Evolutionary conservation across 495 filamentous ascomycete species (phyloP).

Genomic region (Lentithecium fluviatile): DNA sequence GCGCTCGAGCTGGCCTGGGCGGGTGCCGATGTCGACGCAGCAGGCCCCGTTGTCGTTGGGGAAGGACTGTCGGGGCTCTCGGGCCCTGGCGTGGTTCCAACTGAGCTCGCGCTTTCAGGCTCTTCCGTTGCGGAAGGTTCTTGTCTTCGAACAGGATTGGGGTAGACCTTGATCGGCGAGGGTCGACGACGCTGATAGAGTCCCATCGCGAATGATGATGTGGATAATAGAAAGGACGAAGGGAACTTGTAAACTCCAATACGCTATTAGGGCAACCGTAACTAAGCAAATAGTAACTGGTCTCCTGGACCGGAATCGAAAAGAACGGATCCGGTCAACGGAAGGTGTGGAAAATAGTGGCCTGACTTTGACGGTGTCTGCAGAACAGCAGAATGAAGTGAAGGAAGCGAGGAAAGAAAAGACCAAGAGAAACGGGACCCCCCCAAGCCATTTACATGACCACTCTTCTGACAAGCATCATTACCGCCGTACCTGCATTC

Average conservation of each 20-base stretch:
- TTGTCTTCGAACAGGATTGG: conserved; percentile 8
- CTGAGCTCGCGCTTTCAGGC: not conserved
- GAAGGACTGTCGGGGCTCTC: not conserved
- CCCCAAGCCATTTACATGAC: conserved; percentile 14
- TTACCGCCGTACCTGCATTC: not conserved
- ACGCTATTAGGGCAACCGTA: conserved; percentile 3
- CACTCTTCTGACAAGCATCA: not conserved
- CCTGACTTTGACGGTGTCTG: not conserved
- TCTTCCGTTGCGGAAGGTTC: conserved; percentile 8
- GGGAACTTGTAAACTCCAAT: not conserved
- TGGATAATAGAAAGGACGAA: not conserved
- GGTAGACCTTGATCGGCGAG: conserved; percentile 12
- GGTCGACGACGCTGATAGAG: conserved; percentile 17
- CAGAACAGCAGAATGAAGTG: not conserved
- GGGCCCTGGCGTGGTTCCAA: too few relatives aligned
- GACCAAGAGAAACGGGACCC: conserved; percentile 15
- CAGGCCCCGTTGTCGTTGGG: not conserved
- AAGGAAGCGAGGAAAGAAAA: not conserved
- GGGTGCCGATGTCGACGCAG: conserved; percentile 3
- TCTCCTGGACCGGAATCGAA: conserved; percentile 14
- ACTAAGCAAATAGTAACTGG: not conserved
- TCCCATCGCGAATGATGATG: conserved; percentile 11
- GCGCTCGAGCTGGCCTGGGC: not conserved
- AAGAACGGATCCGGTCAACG: conserved; percentile 26
- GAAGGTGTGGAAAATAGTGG: not conserved